Evolutionary conservation across 2,329 filamentous ascomycete species (phyloP), one percentile per base, ranked within the genome.

Genomic region (Neofusicoccum umdonicola): DNA sequence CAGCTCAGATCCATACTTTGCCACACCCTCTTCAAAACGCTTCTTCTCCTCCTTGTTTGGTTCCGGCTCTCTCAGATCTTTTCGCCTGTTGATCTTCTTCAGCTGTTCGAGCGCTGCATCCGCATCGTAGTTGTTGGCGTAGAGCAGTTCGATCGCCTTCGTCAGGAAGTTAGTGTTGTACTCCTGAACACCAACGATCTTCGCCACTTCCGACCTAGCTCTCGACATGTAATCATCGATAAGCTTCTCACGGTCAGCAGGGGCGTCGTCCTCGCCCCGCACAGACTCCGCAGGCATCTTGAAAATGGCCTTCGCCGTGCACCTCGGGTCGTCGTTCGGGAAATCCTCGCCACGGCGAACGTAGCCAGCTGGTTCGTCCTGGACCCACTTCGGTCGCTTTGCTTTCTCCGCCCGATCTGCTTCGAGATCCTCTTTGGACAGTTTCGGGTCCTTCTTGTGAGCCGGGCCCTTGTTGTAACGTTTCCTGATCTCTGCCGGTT

Each of bases 1-100:
- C 71, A 96, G 87, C 78, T 99, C 95, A 0, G 94, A 97, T 22
- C 95, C 95, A 73, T 90, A 96, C 74, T 95, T 97, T 52, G 86
- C 81, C 11, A 99, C 91, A 45, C 87, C 95, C 73, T 97, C 93
- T 73, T 97, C 95, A 71, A 98, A 98, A 66, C 90, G 90, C 78
- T 95, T 95, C 67, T 91, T 81, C 74, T 99, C 93, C 37, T 90
- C 83, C 8, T 91, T 83, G 48, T 83, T 91, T 57, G 96, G 79
- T 64, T 91, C 87, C 0, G 95, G 95, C 75, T 98, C 93, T 71
- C 93, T 93, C 71, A 98, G 88, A 58, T 88, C 88, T 66, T 84
- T 85, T 41, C 85, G 83, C 66, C 87, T 87, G 66, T 93, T 87
- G 11, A 88, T 81, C 69, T 87, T 86, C 61, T 86, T 82, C 37